Percentiles rank a stretch among this genome's conserved stretches.
Evolutionary conservation across 2,329 filamentous ascomycete species (phyloP).

Genomic region (Hypoxylon sp.): DNA sequence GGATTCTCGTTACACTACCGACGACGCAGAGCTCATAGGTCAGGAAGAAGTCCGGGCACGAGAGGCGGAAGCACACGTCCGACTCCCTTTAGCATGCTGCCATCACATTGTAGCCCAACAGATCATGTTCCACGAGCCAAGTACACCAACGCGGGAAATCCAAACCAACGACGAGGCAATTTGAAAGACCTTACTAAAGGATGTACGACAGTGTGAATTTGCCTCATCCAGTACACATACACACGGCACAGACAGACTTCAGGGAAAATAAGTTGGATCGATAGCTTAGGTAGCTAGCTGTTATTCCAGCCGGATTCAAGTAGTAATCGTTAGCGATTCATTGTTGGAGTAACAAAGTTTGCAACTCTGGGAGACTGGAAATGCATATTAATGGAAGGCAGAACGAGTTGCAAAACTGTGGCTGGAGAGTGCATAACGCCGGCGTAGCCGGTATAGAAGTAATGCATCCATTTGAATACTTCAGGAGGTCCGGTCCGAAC

Average conservation of each 20-base stretch:
- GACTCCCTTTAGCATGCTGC: slow-evolving; percentile 7
- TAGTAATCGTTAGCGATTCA: slow-evolving; percentile 1
- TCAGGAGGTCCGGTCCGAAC: slow-evolving; percentile 24
- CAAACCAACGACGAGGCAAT: background rate
- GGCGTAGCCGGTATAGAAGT: background rate
- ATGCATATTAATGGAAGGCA: slow-evolving; percentile 12
- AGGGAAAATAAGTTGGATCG: background rate
- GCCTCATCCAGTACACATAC: slow-evolving; percentile 1
- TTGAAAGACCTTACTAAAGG: slow-evolving; percentile 8
- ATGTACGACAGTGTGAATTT: too few species aligned
- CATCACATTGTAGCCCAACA: slow-evolving; percentile 5
- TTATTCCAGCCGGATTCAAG: slow-evolving; percentile 17
- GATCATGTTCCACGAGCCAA: slow-evolving; percentile 14
- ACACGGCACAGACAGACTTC: background rate
- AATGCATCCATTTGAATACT: slow-evolving; percentile 9
- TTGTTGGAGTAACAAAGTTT: slow-evolving; percentile 8
- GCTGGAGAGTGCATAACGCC: slow-evolving; percentile 29
- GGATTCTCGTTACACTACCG: slow-evolving; percentile 31
- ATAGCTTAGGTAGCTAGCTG: slow-evolving; percentile 4
- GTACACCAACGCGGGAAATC: background rate
- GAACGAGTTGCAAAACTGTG: slow-evolving; percentile 20
- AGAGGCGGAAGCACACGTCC: slow-evolving; percentile 17
- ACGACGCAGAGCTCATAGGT: slow-evolving; percentile 21
- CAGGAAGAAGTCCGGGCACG: slow-evolving; percentile 1
- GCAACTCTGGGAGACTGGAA: slow-evolving; percentile 1